These are phyloP conservation scores for Salix purpurea DNA, from an alignment of 345 rosid species.

Conservation along the genomic window DNA sequence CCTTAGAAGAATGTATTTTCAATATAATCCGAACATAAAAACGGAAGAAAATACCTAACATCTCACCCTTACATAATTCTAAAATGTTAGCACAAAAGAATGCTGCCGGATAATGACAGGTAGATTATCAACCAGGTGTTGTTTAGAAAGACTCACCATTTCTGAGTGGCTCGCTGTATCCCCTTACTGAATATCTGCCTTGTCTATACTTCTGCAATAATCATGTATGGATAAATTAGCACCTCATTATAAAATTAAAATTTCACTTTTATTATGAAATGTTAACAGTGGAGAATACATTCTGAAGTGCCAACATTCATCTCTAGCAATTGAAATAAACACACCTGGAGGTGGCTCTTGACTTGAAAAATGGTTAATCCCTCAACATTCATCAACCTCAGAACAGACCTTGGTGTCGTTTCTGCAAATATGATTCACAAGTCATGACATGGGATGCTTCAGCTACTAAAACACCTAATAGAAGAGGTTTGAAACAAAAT, in stretches of 20 bases:
- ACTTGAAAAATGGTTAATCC: constrained; percentile 26
- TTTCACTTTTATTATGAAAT: not conserved
- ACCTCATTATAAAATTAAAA: not conserved
- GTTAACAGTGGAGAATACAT: not conserved
- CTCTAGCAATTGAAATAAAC: not conserved
- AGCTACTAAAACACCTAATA: not conserved
- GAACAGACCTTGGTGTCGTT: constrained; percentile 26
- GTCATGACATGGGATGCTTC: not conserved
- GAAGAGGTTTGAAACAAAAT: not conserved
- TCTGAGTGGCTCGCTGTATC: not conserved
- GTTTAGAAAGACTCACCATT: constrained; percentile 9
- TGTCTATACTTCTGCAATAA: constrained; percentile 27
- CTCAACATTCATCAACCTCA: constrained; percentile 8
- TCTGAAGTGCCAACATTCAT: not conserved
- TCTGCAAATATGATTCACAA: constrained; percentile 21
- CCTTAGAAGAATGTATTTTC: no score
- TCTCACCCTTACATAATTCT: not conserved
- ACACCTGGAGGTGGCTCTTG: constrained; percentile 34
- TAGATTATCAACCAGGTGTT: no score
- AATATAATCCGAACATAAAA: no score
- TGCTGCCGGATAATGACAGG: no score
- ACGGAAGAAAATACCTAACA: no score
- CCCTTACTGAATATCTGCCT: not conserved
- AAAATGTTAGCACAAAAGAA: no score
- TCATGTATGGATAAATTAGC: not conserved